Evolutionary conservation across 2,329 filamentous ascomycete genomes (phyloP), one percentile per base, ranked within the genome.

Genomic region (Cadophora sp.): DNA sequence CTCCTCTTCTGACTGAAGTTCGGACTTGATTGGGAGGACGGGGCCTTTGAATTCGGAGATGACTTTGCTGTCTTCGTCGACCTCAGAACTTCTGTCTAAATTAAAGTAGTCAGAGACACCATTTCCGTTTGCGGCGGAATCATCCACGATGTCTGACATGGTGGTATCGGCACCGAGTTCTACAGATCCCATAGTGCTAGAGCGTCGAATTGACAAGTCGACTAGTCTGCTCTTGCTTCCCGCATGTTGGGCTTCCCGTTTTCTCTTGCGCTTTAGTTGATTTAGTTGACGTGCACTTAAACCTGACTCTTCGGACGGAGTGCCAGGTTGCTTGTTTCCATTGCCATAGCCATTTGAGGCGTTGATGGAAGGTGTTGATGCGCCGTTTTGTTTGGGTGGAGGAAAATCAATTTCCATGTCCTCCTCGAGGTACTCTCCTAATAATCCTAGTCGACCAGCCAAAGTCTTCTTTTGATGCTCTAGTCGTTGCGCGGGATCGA

Each of bases 1-100:
- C 72, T 91, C 88, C 16, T 91, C 87, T 67, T 97, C 92, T 1
- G 89, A 85, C 77, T 97, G 90, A 67, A 98, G 86, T 66, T 96
- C 88, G 0, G 95, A 93, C 78, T 97, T 96, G 77, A 97, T 93
- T 2, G 92, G 89, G 11, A 93, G 83, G 3, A 89, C 82, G 1
- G 91, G 87, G 3, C 96, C 97, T 79, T 98, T 98, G 83, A 97
- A 98, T 77, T 99, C 96, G 55, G 94, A 93, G 29, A 98, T 92
- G 19, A 99, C 89, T 78, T 97, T 97, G 5, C 90, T 89, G 59
- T 97, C 93, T 77, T 99, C 96, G 70, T 98, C 94, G 3, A 91
- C 86, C 53, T 92, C 91, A 40, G 87, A 83, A 22, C 89, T 88
- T 62, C 93, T 88, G 22, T 97, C 95, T 19, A 97, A 85, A 34